Evolutionary conservation across 495 filamentous ascomycete species (phyloP).

Genomic region (Neurospora sp.): DNA sequence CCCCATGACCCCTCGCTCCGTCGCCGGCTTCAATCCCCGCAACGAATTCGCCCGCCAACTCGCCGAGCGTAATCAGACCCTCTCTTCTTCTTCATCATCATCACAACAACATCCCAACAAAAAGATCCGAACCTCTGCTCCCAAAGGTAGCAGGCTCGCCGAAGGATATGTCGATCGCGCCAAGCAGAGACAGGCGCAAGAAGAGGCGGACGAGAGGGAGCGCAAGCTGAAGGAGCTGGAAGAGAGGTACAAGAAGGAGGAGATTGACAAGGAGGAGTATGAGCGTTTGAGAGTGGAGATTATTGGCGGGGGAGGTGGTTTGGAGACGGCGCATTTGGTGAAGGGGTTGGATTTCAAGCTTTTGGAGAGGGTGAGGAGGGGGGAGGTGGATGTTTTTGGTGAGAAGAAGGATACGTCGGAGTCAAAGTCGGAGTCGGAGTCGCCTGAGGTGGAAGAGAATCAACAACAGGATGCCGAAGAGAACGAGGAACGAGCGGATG

Average conservation of each 20-base stretch:
- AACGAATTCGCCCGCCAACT: slow-evolving; percentile 79
- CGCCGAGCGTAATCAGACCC: slow-evolving; percentile 55
- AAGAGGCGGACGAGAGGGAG: slow-evolving; percentile 54
- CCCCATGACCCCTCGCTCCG: slow-evolving; percentile 77
- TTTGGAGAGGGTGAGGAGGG: slow-evolving; percentile 59
- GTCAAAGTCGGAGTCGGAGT: slow-evolving; percentile 10
- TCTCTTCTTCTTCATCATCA: slow-evolving; percentile 13
- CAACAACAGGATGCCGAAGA: slow-evolving; percentile 12
- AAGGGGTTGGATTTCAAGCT: slow-evolving; percentile 86
- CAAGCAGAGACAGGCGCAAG: slow-evolving; percentile 34
- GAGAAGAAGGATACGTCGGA: slow-evolving; percentile 9
- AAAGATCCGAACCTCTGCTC: slow-evolving; percentile 68
- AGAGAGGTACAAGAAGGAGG: slow-evolving; percentile 68
- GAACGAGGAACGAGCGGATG: slow-evolving; percentile 13
- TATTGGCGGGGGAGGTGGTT: slow-evolving; percentile 58
- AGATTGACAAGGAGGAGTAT: slow-evolving; percentile 69
- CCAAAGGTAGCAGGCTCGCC: slow-evolving; percentile 73
- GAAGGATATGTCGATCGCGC: slow-evolving; percentile 83
- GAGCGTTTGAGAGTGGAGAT: slow-evolving; percentile 63
- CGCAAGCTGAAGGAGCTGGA: slow-evolving; percentile 66
- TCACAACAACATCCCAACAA: slow-evolving; percentile 43
- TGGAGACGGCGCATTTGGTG: slow-evolving; percentile 70
- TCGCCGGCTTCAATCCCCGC: slow-evolving; percentile 35
- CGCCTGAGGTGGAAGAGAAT: slow-evolving; percentile 13
- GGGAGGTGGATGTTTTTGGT: slow-evolving; percentile 55